Evolutionary conservation across 768 basidiomycete species (phyloP).

Genomic region (Lactarius sanguifluus): DNA sequence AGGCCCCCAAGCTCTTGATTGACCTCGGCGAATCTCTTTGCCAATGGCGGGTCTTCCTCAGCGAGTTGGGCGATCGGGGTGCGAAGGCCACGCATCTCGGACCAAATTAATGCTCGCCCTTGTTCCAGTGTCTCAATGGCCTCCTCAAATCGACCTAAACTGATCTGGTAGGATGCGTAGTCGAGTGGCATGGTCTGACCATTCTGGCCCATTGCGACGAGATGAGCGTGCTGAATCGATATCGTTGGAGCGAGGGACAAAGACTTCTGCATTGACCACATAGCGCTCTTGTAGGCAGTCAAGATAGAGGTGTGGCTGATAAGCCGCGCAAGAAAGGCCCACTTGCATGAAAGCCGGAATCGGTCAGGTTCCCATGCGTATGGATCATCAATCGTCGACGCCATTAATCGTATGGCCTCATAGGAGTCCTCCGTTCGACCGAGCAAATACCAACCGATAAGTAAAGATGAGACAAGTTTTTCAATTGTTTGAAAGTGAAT

Average conservation of each 20-base stretch:
- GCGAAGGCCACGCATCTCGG: not conserved
- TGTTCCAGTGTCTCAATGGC: constrained; percentile 11
- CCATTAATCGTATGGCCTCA: constrained; percentile 9
- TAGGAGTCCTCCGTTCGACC: not conserved
- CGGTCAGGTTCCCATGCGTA: not conserved
- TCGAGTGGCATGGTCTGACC: constrained; percentile 10
- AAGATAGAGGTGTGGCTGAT: not conserved
- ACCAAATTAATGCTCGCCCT: not conserved
- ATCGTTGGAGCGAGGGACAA: not conserved
- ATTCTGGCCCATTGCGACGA: not conserved
- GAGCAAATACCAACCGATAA: not conserved
- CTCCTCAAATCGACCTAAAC: not conserved
- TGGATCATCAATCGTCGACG: not conserved
- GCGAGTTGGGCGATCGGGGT: not conserved
- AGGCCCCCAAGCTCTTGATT: constrained; percentile 10
- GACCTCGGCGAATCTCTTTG: not conserved
- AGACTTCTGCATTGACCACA: not conserved
- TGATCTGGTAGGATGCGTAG: not conserved
- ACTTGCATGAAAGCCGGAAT: constrained; percentile 10
- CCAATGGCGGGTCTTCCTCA: not conserved
- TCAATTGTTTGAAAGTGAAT: too few species aligned
- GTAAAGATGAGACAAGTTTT: not conserved
- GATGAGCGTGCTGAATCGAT: constrained; percentile 5
- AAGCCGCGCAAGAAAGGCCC: constrained; percentile 7
- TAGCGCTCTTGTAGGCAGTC: not conserved